phyloP scores from a whole-genome alignment of 1,139 yeast genomes.

The Yamadazyma aaseri region DNA sequence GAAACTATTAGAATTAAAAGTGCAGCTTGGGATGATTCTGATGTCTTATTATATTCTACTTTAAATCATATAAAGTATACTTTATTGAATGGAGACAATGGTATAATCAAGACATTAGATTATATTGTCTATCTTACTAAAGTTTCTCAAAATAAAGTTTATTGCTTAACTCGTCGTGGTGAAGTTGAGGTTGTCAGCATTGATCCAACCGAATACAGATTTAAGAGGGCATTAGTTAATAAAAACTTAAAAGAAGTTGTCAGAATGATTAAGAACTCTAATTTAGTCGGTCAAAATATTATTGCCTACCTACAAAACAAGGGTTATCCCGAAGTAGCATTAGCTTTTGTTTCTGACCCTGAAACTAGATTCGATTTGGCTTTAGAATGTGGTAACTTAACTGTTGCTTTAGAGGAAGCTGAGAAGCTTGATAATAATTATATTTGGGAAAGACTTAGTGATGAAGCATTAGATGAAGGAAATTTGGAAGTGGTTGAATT shows the following conservation, averaged over 20 bases:
- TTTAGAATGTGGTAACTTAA: slow-evolving; percentile 85
- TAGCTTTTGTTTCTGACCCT: slow-evolving; percentile 95
- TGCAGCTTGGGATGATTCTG: slow-evolving; percentile 97
- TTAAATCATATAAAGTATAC: slow-evolving; percentile 94
- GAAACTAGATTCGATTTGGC: slow-evolving; percentile 96
- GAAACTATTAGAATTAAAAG: slow-evolving; percentile 96
- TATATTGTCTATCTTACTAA: slow-evolving; percentile 84
- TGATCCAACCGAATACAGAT: slow-evolving; percentile 96
- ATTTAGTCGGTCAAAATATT: slow-evolving; percentile 94
- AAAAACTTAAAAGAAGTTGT: slow-evolving; percentile 90
- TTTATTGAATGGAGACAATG: slow-evolving; percentile 88
- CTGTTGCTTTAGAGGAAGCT: slow-evolving; percentile 89
- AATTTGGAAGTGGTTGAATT: slow-evolving; percentile 82
- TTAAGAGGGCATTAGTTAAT: slow-evolving; percentile 88
- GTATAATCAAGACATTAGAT: slow-evolving; percentile 89
- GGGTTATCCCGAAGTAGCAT: slow-evolving; percentile 92
- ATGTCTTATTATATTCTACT: slow-evolving; percentile 89
- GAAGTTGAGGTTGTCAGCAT: slow-evolving; percentile 74
- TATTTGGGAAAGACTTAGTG: slow-evolving; percentile 81
- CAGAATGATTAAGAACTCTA: slow-evolving; percentile 82
- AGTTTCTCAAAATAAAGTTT: slow-evolving; percentile 69
- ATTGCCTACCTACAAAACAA: slow-evolving; percentile 92
- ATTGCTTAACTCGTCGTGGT: slow-evolving; percentile 82
- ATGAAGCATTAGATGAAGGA: slow-evolving; percentile 89
- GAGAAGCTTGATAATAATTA: slow-evolving; percentile 63